Percentiles rank a stretch among this genome's conserved stretches.
These are phyloP conservation scores for Gamsiella multidivaricata DNA, from an alignment of 192 early-diverging fungal species.

Conservation along the genomic window DNA sequence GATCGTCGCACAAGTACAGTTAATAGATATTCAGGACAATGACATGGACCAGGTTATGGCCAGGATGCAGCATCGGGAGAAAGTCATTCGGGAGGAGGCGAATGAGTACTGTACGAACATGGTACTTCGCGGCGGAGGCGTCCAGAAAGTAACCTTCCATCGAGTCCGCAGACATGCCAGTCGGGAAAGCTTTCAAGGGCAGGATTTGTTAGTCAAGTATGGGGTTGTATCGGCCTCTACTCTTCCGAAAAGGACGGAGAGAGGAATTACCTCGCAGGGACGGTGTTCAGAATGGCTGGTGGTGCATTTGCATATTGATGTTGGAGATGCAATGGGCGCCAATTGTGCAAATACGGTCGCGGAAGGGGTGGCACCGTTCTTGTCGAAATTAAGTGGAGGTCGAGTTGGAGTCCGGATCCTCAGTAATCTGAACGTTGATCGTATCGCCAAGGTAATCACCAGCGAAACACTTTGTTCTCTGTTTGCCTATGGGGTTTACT, in stretches of 20 bases:
- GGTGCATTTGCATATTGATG: conserved; percentile 80
- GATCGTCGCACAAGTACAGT: conserved; percentile 74
- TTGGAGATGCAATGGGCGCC: conserved; percentile 85
- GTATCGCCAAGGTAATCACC: conserved; percentile 64
- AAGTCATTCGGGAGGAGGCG: conserved; percentile 61
- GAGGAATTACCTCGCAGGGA: background rate
- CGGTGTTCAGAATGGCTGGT: conserved; percentile 69
- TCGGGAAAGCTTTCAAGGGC: conserved; percentile 35
- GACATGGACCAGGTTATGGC: conserved; percentile 54
- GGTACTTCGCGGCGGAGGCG: conserved; percentile 75
- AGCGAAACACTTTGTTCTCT: too few species aligned
- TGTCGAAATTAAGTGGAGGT: conserved; percentile 65
- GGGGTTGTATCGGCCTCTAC: conserved; percentile 26
- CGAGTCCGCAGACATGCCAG: conserved; percentile 49
- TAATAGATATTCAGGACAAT: conserved; percentile 66
- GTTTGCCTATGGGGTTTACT: too few species aligned
- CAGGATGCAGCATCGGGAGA: conserved; percentile 52
- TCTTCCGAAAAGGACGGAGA: conserved; percentile 13
- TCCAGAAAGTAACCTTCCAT: conserved; percentile 64
- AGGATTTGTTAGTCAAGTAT: conserved; percentile 42
- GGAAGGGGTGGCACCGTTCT: conserved; percentile 72
- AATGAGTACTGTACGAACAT: conserved; percentile 76
- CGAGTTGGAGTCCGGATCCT: conserved; percentile 75
- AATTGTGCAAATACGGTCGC: conserved; percentile 77
- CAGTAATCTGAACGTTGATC: conserved; percentile 74